Conservation (phyloP, 257 asterid genomes). For the Solanum lignicaule region DNA sequence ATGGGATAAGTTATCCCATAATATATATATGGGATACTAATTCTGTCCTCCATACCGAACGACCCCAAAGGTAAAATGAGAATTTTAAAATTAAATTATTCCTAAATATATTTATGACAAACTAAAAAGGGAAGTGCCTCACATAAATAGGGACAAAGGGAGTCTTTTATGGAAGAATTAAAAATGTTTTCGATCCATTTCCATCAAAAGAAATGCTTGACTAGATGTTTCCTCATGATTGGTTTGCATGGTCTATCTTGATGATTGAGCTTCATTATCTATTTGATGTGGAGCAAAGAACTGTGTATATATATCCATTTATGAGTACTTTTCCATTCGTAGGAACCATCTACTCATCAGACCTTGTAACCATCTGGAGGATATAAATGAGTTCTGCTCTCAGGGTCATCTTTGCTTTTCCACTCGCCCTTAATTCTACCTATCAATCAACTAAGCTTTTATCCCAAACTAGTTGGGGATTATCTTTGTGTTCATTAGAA, state of each 20-base stretch:
- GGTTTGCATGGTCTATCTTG: neutral
- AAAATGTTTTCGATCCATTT: neutral
- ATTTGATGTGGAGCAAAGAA: neutral
- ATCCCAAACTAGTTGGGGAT: neutral
- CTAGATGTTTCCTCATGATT: neutral
- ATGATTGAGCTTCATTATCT: neutral
- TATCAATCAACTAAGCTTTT: neutral
- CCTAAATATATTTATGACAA: neutral
- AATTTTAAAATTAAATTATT: neutral
- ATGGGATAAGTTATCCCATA: neutral
- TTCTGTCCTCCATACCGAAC: neutral
- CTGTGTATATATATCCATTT: neutral
- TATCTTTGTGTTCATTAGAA: neutral
- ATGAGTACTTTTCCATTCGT: neutral
- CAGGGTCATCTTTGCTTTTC: neutral
- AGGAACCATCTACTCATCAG: neutral
- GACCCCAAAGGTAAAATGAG: neutral
- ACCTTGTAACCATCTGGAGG: neutral
- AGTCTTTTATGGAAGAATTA: neutral
- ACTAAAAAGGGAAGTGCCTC: neutral
- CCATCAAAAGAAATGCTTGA: neutral
- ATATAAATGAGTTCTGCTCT: neutral
- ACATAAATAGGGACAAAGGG: neutral
- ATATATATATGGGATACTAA: neutral
- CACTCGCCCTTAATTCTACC: neutral